Base-by-base conservation (phyloP, 768 basidiomycete species). In the Suillus sp. region DNA sequence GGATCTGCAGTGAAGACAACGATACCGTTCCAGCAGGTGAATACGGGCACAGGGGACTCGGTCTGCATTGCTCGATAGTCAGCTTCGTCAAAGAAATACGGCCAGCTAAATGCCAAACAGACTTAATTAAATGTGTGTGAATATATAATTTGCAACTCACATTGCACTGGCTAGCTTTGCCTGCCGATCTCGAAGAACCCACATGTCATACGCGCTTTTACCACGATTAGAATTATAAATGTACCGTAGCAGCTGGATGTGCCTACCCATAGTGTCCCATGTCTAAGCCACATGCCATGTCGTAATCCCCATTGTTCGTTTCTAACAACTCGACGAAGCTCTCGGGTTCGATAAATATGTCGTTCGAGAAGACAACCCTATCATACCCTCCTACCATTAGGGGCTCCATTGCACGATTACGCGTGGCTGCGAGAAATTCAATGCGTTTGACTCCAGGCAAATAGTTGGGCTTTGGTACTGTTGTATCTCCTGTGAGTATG, bases 1-100 rank as follows among this genome's bases (percentile, higher is more conserved):
- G 80, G 79, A 57, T 82, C 80, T 0, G 80, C 76, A 20, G 64
- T 50, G 68, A 82, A 77, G 2, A 74, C 77, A 50, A 76, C 74
- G 65, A 81, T 79, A 27, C 81, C 81, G 55, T 82, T 82, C 81
- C 81, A 82, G 69, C 81, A 82, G 0, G 79, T 65, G 62, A 80
- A 78, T 4, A 81, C 80, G 14, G 81, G 80, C 3, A 76, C 80
- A 22, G 81, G 79, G 22, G 76, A 74, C 40, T 77, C 80, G 13
- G 59, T 63, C 45, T 74, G 69, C 67, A 81, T 74, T 8, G 77
- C 77, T 47, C 71, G 66, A 63, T 73, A 71, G 59, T 68, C 77
- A 25, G 74, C 75, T 10, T 72, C 65, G 48, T 82, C 79, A 48
- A 81, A 72, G 64, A 81, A 77, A 64, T 79, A 81, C 0, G 81